phyloP scores from a whole-genome alignment of 2,329 filamentous ascomycete species.

The Fusarium sulawesiense region DNA sequence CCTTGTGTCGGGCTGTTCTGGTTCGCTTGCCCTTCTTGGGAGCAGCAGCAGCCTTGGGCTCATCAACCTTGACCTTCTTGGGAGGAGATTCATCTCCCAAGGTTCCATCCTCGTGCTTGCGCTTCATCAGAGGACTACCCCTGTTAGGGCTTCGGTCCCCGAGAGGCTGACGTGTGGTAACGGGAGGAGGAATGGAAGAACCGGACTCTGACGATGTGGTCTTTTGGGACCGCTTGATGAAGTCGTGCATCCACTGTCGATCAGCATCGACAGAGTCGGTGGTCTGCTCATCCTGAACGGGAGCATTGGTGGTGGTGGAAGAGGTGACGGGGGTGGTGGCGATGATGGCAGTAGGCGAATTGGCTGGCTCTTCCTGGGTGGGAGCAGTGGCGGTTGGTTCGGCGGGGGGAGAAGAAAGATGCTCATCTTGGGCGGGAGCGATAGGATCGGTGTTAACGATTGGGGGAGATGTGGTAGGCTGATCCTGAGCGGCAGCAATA shows the following conservation, averaged over 20 bases:
- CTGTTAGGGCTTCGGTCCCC: conserved; percentile 53
- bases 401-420: background rate
- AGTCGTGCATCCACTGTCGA: conserved; percentile 50
- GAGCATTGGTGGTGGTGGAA: background rate
- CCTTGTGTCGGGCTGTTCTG: conserved; percentile 32
- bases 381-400: background rate
- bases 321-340: background rate
- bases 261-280: conserved; percentile 5
- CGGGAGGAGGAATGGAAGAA: conserved; percentile 46
- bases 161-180: conserved; percentile 47
- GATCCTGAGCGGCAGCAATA: background rate
- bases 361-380: conserved; percentile 4
- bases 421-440: background rate
- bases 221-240: conserved; percentile 51
- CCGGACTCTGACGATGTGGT: conserved; percentile 45
- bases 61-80: conserved; percentile 28
- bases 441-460: background rate
- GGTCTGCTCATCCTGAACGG: conserved; percentile 13
- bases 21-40: conserved; percentile 44
- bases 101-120: conserved; percentile 45
- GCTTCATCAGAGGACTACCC: conserved; percentile 50
- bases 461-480: background rate
- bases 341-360: background rate
- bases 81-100: conserved; percentile 33
- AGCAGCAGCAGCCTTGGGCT: conserved; percentile 10